Evolutionary conservation across 306 rosid genomes (phyloP).

Genomic region (Prunus salicina): DNA sequence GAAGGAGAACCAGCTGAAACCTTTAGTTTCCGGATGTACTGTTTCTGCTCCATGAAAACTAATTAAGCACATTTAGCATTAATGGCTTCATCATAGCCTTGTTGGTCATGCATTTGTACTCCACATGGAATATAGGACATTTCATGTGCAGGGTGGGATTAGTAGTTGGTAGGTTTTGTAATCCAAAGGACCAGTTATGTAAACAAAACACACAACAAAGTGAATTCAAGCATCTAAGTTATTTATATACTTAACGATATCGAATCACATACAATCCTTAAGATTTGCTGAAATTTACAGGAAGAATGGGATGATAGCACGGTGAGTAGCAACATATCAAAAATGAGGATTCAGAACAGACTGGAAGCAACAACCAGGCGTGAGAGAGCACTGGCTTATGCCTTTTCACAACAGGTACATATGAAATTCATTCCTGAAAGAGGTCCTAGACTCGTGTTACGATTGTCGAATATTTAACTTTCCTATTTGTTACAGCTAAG

Average conservation of each 20-base stretch:
- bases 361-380: slow-evolving; percentile 85
- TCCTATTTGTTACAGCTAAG: slow-evolving; percentile 46
- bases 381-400: slow-evolving; percentile 94
- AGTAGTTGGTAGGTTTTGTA: too few species aligned
- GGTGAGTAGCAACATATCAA: slow-evolving; percentile 77
- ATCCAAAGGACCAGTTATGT: too few species aligned
- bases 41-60: too few species aligned
- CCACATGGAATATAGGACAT: too few species aligned
- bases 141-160: too few species aligned
- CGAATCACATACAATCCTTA: neutral
- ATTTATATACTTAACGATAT: neutral
- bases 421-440: neutral
- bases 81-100: too few species aligned
- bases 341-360: slow-evolving; percentile 79
- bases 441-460: neutral
- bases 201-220: too few species aligned
- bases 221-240: neutral
- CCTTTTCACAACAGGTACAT: slow-evolving; percentile 90
- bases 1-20: neutral
- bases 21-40: neutral
- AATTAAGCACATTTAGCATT: too few species aligned
- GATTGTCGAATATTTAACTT: neutral
- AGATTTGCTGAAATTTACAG: slow-evolving; percentile 37
- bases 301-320: slow-evolving; percentile 98
- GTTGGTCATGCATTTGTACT: too few species aligned